Evolutionary conservation across 2,329 filamentous ascomycete genomes (phyloP), one percentile per base, ranked within the genome.

Genomic region (Pseudogymnoascus sp.): DNA sequence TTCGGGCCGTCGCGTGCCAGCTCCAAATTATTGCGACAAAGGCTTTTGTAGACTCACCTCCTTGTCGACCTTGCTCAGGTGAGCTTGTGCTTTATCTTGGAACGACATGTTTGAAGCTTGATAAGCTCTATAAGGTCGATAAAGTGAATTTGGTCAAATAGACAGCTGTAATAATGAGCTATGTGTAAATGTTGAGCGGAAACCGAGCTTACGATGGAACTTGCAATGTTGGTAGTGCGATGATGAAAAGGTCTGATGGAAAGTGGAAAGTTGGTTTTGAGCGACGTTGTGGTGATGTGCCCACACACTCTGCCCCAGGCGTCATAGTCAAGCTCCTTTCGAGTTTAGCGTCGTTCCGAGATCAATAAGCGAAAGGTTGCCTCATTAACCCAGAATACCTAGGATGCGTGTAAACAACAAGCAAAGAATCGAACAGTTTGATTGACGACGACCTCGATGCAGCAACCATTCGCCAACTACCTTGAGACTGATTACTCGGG

Each of bases 61-160:
- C 74, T 87, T 88, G 79, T 96, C 91, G 78, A 96, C 87, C 79
- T 88, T 84, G 71, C 84, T 84, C 74, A 95, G 82, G 73, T 91
- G 88, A 72, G 89, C 82, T 77, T 91, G 88, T 69, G 88, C 85
- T 77, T 87, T 87, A 72, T 91, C 89, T 78, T 91, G 89, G 71
- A 87, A 82, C 77, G 87, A 88, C 88, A 91, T 91, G 71, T 72
- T 37, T 37, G 77, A 71, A 68, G 40, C 56, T 56, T 60, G 59
- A 56, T 61, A 59, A 59, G 43, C 43, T 61, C 41, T 41, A 19
- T 35, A 31, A 7, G 24, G 59, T 53, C 26, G 31, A 28, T 19
- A 38, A n/a, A 63, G 43, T 16, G 31, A 40, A 26, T 62, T 62
- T 43, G 16, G 40, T 37, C 37, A 38, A 46, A 38, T 24, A 61